Evolutionary conservation across 768 basidiomycete species (phyloP).

Genomic region (Clathrus columnatus): DNA sequence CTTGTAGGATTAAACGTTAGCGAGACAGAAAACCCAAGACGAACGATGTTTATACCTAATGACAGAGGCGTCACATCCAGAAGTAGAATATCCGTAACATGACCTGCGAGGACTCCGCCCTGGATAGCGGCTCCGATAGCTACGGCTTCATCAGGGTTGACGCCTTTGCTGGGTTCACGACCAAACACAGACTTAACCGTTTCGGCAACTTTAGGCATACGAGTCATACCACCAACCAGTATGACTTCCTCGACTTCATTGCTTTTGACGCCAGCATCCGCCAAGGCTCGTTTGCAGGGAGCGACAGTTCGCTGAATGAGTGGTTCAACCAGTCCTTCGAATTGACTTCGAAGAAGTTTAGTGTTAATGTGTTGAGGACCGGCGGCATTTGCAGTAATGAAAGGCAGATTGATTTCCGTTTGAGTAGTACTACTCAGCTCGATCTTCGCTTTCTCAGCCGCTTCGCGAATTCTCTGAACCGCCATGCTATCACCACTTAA

Average conservation of each 20-base stretch:
- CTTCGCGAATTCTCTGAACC: constrained; percentile 97
- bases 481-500: constrained; percentile 87
- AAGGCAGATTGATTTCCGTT: constrained; percentile 96
- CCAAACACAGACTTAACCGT: constrained; percentile 93
- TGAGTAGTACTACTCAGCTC: constrained; percentile 91
- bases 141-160: constrained; percentile 99
- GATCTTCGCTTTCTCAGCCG: constrained; percentile 99
- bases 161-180: constrained; percentile 95
- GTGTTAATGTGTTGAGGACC: constrained; percentile 97
- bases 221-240: constrained; percentile 96
- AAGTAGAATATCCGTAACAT: constrained; percentile 91
- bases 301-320: constrained; percentile 87
- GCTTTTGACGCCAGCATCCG: constrained; percentile 87
- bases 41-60: constrained; percentile 52
- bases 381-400: constrained; percentile 92
- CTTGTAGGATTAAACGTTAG: constrained; percentile 21
- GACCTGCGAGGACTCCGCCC: constrained; percentile 94
- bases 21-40: background rate
- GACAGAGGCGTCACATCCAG: constrained; percentile 96
- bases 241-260: constrained; percentile 95
- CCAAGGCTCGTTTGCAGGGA: constrained; percentile 96
- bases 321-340: constrained; percentile 75
- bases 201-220: constrained; percentile 93
- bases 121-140: constrained; percentile 98
- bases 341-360: constrained; percentile 80